Evolutionary conservation across 495 filamentous ascomycete species (phyloP), one percentile per base, ranked within the genome.

Genomic region (Podospora pseudocomata): DNA sequence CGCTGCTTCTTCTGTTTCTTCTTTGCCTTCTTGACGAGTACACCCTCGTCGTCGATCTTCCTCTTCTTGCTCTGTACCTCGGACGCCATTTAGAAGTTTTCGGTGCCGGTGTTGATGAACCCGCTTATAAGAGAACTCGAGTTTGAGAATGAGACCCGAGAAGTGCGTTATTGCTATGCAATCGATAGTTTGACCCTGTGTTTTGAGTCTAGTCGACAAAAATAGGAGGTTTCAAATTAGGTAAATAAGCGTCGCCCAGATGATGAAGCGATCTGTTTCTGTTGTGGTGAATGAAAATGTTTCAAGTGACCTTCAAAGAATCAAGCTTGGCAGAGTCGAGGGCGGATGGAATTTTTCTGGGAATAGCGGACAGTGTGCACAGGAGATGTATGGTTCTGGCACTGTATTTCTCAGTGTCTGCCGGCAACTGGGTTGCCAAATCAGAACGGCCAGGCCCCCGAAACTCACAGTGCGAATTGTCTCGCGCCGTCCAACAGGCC

Each of bases 1-100:
- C 79, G 78, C 65, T 84, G 83, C 65, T 81, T 83, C 72, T 88
- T 89, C 62, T 80, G 84, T 60, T 83, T 85, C 80, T 86, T 85
- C 67, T 79, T 79, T 74, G 83, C 81, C 77, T 80, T 81, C 60
- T 67, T 66, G 23, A 61, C 55, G 11, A 76, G 66, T 28, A 65
- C 74, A 16, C 39, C 39, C 16, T 81, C 80, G 34, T 80, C 78
- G 0, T 76, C 71, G 11, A 75, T 66, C 49, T 69, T 69, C 64
- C 82, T 71, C 67, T 84, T 84, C 67, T 78, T 82, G 49, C 73
- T 67, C 28, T 75, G 77, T 9, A 60, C 59, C 28, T 71, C 65
- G 34, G 61, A 58, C 6, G 69, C 53, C 71, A 73, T 76, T 62
- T 56, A 66, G 63, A 16, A 11, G 39, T 2, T 1, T 49, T 16